Evolutionary conservation across 352 stramenopile species (phyloP), one percentile per base, ranked within the genome.

Genomic region (Pythium rhizo-oryzae): DNA sequence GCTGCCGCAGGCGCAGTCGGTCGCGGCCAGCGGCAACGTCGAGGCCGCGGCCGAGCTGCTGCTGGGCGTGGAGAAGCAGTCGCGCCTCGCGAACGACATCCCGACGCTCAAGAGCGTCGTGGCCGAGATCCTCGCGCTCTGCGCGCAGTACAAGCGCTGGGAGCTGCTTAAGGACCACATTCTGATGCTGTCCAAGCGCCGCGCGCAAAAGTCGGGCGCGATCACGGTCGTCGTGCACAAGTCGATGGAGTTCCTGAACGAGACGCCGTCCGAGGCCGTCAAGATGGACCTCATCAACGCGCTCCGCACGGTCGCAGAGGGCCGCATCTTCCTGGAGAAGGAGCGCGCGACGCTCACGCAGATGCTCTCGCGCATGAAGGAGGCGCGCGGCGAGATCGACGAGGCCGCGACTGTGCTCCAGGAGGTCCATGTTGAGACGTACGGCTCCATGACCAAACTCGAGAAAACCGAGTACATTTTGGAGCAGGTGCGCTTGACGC

Each of bases 381-480:
- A 99, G 72, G 76, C 84, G 50, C 81, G 92, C 23, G 97, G 97
- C 8, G 87, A 99, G 74, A 92, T 99, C 50, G 86, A 90, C 54
- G 84, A 87, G 49, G 97, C 98, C 7, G 94, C 94, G 8, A 96
- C 97, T 49, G 96, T 99, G 43, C 78, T 99, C 23, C 97, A 99
- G 78, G 97, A 99, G 70, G 97, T 99, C 57, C 95, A 99, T 57
- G 87, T 99, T 0, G 98, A 99, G 85, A 99, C 98, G 12, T 99
- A 99, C 77, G 97, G 97, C 44, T 94, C 94, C n/a, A 94, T 99
- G 75, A 98, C 93, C 30, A 99, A 99, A 82, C 82, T 98, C 35
- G 97, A 99, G 78, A 99, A 99, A 80, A 92, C 97, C 15, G 97
- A 99, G 78, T 99, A 98, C 79, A 99, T 99, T 71, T 79, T 99